These are phyloP conservation scores for Solanum medicagineum DNA, from an alignment of 257 asterid genomes.

Conservation along the genomic window DNA sequence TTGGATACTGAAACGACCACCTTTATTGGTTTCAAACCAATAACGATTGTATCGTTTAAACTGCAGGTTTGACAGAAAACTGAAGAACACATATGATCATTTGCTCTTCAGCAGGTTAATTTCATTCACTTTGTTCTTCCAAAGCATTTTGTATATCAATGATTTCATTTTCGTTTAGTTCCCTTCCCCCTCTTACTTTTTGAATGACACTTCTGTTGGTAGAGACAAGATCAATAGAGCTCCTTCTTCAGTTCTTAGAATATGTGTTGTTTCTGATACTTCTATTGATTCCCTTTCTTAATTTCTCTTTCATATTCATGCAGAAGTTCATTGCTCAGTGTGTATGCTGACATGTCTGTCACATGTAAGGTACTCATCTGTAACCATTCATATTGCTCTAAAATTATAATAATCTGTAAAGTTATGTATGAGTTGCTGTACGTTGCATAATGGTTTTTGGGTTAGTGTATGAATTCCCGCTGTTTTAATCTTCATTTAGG, in stretches of 20 bases:
- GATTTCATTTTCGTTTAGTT: not conserved
- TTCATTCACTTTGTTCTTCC: not conserved
- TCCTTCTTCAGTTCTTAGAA: not conserved
- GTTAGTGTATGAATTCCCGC: not conserved
- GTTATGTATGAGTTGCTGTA: not conserved
- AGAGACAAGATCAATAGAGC: not conserved
- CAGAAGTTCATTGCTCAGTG: conserved; percentile 97
- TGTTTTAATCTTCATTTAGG: not conserved
- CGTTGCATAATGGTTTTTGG: not conserved
- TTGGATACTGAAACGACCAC: not conserved
- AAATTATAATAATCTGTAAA: not conserved
- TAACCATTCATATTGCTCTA: not conserved
- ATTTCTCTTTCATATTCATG: conserved; percentile 13
- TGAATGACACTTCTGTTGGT: not conserved
- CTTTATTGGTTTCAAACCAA: not conserved
- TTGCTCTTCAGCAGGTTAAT: conserved; percentile 89
- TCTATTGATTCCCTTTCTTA: not conserved
- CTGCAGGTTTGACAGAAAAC: conserved; percentile 94
- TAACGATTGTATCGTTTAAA: not conserved
- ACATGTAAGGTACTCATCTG: conserved; percentile 66
- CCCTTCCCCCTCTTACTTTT: not conserved
- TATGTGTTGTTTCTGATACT: not conserved
- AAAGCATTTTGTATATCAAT: not conserved
- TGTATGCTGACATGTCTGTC: conserved; percentile 98
- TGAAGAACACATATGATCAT: conserved; percentile 82